Evolutionary conservation across 768 basidiomycete genomes (phyloP).

Genomic region (Suillus discolor): DNA sequence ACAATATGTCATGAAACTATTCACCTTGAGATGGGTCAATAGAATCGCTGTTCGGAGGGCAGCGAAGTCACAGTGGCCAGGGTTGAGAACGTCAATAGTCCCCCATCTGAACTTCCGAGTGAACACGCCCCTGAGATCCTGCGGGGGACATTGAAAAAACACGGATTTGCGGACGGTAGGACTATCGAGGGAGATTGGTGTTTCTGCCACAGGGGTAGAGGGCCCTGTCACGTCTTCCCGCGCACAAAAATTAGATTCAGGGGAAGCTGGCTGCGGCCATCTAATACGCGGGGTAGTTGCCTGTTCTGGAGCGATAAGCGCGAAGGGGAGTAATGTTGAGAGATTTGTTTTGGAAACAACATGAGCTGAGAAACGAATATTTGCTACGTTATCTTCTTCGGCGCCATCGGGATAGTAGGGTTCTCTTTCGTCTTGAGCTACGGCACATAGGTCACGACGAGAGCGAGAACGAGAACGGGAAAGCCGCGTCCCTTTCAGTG

Average conservation of each 20-base stretch:
- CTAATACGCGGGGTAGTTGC: slow-evolving; percentile 40
- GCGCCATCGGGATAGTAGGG: slow-evolving; percentile 57
- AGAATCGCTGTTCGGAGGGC: slow-evolving; percentile 82
- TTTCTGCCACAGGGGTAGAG: slow-evolving; percentile 23
- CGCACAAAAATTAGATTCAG: slow-evolving; percentile 23
- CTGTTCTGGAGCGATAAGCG: slow-evolving; percentile 74
- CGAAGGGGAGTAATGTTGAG: slow-evolving; percentile 68
- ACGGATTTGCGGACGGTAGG: slow-evolving; percentile 40
- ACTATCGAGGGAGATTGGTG: slow-evolving; percentile 38
- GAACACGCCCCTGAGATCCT: slow-evolving; percentile 74
- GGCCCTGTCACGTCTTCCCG: slow-evolving; percentile 22
- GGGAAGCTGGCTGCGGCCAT: slow-evolving; percentile 15
- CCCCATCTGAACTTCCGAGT: slow-evolving; percentile 87
- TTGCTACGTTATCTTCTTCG: slow-evolving; percentile 72
- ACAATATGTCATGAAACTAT: slow-evolving; percentile 21
- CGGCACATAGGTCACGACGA: slow-evolving; percentile 65
- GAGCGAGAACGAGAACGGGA: slow-evolving; percentile 74
- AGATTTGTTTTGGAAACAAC: slow-evolving; percentile 64
- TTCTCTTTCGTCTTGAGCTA: slow-evolving; percentile 57
- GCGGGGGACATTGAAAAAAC: slow-evolving; percentile 55
- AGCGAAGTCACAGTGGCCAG: slow-evolving; percentile 86
- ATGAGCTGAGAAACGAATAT: slow-evolving; percentile 75
- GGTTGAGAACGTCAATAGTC: slow-evolving; percentile 82
- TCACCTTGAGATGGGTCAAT: slow-evolving; percentile 85
- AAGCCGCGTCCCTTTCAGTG: slow-evolving; percentile 49